Percentiles rank a stretch among this genome's conserved stretches.
Conservation (phyloP, 129 eudicot genomes). For the Mikania micrantha region DNA sequence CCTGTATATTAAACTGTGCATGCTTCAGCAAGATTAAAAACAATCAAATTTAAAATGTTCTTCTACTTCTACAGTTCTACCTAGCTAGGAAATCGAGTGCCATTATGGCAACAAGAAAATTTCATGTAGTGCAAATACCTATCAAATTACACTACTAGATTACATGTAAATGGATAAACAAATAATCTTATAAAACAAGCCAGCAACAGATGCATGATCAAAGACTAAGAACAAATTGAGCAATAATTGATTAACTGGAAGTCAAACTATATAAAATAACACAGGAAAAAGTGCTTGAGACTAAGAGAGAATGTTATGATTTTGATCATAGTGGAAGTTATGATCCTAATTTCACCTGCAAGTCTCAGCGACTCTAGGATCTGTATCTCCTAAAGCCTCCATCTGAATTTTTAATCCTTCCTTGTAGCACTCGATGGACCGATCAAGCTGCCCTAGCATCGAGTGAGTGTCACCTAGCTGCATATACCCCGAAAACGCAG, state of each 20-base stretch:
- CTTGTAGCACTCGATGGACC: constrained; percentile 77
- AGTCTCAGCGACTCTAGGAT: constrained; percentile 97
- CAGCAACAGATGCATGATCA: constrained; percentile 2
- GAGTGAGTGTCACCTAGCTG: constrained; percentile 94
- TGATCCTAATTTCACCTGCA: constrained; percentile 53
- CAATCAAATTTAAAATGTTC: background rate
- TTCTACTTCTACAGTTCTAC: background rate
- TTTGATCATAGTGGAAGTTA: background rate
- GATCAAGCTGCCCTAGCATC: constrained; percentile 89
- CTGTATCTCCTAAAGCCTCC: constrained; percentile 85
- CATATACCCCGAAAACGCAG: constrained; percentile 92
- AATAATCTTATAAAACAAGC: background rate
- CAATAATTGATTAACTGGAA: background rate
- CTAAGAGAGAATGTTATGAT: background rate
- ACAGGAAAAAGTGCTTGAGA: background rate
- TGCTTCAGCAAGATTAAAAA: background rate
- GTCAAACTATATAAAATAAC: background rate
- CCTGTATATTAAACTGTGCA: background rate
- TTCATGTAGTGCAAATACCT: background rate
- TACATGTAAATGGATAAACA: background rate
- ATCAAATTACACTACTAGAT: background rate
- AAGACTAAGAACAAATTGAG: background rate
- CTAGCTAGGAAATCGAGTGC: background rate
- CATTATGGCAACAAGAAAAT: background rate
- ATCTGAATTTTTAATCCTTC: constrained; percentile 88